These are phyloP conservation scores for Tetraselmis chui DNA, from an alignment of 139 green algal genomes.

Conservation along the genomic window DNA sequence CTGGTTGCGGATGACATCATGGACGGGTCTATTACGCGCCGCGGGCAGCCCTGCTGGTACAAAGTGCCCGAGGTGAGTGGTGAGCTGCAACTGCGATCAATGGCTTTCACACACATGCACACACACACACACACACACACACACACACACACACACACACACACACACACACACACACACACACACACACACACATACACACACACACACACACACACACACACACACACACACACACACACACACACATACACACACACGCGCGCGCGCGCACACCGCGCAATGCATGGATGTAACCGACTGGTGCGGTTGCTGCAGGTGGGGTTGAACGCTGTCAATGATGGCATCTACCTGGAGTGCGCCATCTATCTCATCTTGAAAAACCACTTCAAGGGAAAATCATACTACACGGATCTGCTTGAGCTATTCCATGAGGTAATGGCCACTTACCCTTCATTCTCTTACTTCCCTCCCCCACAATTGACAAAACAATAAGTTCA, in stretches of 20 bases:
- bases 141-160: too few species aligned
- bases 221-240: too few species aligned
- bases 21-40: slow-evolving; percentile 90
- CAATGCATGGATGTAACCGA: too few species aligned
- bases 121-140: too few species aligned
- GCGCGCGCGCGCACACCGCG: too few species aligned
- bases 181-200: too few species aligned
- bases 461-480: neutral
- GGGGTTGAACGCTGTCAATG: slow-evolving; percentile 92
- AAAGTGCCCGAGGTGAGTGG: slow-evolving; percentile 53
- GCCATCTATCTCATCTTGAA: slow-evolving; percentile 90
- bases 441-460: neutral
- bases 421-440: slow-evolving; percentile 93
- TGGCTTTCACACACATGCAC: too few species aligned
- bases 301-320: slow-evolving; percentile 61
- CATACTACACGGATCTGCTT: slow-evolving; percentile 68
- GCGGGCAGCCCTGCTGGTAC: slow-evolving; percentile 98
- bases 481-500: too few species aligned
- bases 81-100: too few species aligned
- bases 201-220: too few species aligned
- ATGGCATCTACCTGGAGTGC: slow-evolving; percentile 93
- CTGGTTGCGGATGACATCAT: slow-evolving; percentile 99
- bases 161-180: too few species aligned
- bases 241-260: too few species aligned
- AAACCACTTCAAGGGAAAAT: slow-evolving; percentile 63